A percentile compares a stretch with the other conserved stretches of the same genome.
phyloP scores from a whole-genome alignment of 345 rosid genomes.

The Eucalyptus shirleyi region DNA sequence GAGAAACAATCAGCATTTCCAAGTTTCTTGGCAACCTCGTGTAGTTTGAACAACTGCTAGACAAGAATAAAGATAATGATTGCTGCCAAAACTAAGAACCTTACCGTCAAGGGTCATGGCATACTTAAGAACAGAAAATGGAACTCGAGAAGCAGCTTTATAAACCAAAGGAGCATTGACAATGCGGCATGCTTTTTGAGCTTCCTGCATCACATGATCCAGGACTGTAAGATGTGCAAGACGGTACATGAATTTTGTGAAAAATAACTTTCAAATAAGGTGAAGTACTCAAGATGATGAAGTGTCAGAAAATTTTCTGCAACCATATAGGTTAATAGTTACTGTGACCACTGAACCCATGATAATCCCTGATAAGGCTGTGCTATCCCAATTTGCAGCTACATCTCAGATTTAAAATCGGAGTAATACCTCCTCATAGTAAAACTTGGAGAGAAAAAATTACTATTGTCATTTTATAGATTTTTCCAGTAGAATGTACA shows the following conservation, averaged over 20 bases:
- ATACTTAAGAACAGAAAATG: constrained; percentile 87
- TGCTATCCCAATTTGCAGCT: background rate
- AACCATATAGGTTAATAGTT: background rate
- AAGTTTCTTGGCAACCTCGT: background rate
- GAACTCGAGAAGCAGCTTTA: constrained; percentile 75
- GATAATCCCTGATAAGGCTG: background rate
- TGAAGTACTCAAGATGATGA: background rate
- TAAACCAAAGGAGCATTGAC: constrained; percentile 85
- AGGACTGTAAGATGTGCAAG: background rate
- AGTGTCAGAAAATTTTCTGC: background rate
- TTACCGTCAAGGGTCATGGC: constrained; percentile 98
- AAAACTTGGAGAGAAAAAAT: background rate
- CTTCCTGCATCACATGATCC: constrained; percentile 33
- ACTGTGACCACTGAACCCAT: background rate
- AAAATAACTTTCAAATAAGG: background rate
- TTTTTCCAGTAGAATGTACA: background rate
- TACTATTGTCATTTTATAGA: background rate
- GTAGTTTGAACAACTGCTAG: background rate
- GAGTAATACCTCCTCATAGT: background rate
- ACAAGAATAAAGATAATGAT: background rate
- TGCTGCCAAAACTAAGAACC: background rate
- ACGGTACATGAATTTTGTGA: background rate
- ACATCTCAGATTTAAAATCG: background rate
- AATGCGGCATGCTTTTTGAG: constrained; percentile 67
- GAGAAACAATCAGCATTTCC: background rate